Conservation (phyloP, 1,284 basidiomycete genomes). For the Microbotryum saponariae region DNA sequence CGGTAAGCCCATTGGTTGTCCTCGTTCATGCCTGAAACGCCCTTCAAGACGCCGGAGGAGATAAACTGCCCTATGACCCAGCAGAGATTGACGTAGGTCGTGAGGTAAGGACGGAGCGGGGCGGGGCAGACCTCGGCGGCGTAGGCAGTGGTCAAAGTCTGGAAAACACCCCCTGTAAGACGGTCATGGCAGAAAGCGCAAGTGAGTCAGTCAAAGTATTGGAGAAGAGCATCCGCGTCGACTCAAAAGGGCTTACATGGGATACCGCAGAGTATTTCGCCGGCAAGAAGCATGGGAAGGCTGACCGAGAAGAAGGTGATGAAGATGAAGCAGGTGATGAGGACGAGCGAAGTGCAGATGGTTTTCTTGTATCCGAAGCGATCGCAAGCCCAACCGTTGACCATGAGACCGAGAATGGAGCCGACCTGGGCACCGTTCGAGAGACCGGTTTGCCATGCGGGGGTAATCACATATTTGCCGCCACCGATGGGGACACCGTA, state of each 20-base stretch:
- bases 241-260: conserved; percentile 5
- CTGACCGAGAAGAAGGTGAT: conserved; percentile 43
- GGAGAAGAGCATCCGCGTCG: neutral
- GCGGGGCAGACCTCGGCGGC: conserved; percentile 48
- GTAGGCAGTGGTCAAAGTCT: conserved; percentile 46
- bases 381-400: conserved; percentile 43
- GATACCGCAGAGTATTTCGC: conserved; percentile 43
- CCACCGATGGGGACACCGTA: conserved; percentile 36
- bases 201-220: neutral
- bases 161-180: conserved; percentile 36
- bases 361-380: conserved; percentile 42
- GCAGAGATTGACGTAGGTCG: conserved; percentile 47
- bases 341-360: conserved; percentile 37
- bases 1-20: conserved; percentile 37
- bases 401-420: conserved; percentile 43
- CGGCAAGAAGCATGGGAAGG: conserved; percentile 40
- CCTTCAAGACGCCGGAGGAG: conserved; percentile 43
- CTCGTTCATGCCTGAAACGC: conserved; percentile 1
- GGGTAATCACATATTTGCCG: conserved; percentile 43
- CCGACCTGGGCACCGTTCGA: conserved; percentile 40
- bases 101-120: conserved; percentile 45
- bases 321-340: conserved; percentile 39
- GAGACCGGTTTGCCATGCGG: conserved; percentile 47
- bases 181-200: conserved; percentile 2
- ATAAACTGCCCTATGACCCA: conserved; percentile 44